These are phyloP conservation scores for Eucalyptus curtisii DNA, from an alignment of 345 rosid species.

Conservation along the genomic window DNA sequence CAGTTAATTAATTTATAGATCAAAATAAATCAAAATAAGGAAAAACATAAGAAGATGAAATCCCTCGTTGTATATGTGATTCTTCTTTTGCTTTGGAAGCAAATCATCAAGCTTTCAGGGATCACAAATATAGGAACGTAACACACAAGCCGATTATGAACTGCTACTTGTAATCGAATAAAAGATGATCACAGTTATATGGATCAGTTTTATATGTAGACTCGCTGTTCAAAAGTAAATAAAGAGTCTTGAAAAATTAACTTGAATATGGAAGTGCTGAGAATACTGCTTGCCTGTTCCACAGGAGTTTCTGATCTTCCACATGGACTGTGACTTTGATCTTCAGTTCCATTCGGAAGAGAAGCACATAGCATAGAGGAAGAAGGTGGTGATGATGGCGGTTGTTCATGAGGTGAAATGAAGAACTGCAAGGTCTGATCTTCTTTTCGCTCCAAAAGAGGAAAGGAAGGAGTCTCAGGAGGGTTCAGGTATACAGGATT, in stretches of 20 bases:
- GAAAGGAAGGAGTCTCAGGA: slow-evolving; percentile 5
- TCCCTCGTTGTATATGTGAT: neutral
- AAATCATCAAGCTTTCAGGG: neutral
- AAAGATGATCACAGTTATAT: neutral
- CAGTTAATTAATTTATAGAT: neutral
- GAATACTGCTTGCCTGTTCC: neutral
- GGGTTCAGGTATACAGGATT: slow-evolving; percentile 17
- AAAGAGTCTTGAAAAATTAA: neutral
- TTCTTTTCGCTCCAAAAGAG: slow-evolving; percentile 4
- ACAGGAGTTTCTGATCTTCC: neutral
- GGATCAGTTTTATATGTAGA: neutral
- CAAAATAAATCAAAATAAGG: neutral
- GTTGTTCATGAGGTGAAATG: neutral
- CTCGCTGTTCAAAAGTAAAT: neutral
- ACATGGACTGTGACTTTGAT: neutral
- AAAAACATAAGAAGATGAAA: neutral
- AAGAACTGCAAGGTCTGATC: slow-evolving; percentile 1
- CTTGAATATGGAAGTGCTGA: neutral
- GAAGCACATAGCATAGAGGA: neutral
- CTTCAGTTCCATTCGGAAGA: neutral
- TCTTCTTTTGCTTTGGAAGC: neutral
- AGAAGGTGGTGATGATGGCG: neutral
- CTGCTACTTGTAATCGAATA: neutral
- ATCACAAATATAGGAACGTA: neutral
- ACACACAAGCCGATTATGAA: neutral